phyloP scores from a whole-genome alignment of 768 basidiomycete genomes.

The Serendipita vermifera region DNA sequence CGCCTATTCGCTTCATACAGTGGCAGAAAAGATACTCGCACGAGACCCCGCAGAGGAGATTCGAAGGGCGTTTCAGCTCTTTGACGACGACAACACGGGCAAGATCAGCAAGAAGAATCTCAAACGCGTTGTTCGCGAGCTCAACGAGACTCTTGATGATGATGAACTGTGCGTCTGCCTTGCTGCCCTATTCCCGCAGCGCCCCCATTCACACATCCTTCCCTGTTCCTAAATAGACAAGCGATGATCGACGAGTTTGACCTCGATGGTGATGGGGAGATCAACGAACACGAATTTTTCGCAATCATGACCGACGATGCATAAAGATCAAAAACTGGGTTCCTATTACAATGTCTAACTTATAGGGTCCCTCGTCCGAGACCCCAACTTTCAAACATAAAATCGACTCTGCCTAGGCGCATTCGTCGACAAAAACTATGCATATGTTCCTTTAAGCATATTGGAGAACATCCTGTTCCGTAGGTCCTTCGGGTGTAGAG shows the following conservation, averaged over 20 bases:
- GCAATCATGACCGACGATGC: constrained; percentile 90
- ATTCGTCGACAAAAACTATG: neutral
- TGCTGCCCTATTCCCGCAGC: no score
- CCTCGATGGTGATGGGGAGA: constrained; percentile 95
- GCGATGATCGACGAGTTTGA: constrained; percentile 99
- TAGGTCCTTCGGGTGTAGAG: constrained; percentile 55
- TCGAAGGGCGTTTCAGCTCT: constrained; percentile 86
- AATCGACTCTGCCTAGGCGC: neutral
- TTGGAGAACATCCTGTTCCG: constrained; percentile 47
- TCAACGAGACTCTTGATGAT: constrained; percentile 88
- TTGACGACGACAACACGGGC: constrained; percentile 92
- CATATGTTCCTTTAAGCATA: constrained; percentile 33
- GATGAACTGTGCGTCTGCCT: constrained; percentile 51
- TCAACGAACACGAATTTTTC: constrained; percentile 91
- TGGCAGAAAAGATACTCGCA: constrained; percentile 86
- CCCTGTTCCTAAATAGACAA: constrained; percentile 44
- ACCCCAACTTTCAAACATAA: neutral
- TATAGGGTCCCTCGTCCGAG: neutral
- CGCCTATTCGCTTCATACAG: constrained; percentile 30
- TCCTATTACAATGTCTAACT: neutral
- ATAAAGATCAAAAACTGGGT: neutral
- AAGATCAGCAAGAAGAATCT: constrained; percentile 88
- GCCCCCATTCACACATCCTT: neutral
- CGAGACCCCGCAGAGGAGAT: constrained; percentile 97
- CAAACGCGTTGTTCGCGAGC: constrained; percentile 87